Percentiles rank a stretch among this genome's conserved stretches.
Evolutionary conservation across 2,329 filamentous ascomycete species (phyloP).

Genomic region (Gaeumannomyces tritici): DNA sequence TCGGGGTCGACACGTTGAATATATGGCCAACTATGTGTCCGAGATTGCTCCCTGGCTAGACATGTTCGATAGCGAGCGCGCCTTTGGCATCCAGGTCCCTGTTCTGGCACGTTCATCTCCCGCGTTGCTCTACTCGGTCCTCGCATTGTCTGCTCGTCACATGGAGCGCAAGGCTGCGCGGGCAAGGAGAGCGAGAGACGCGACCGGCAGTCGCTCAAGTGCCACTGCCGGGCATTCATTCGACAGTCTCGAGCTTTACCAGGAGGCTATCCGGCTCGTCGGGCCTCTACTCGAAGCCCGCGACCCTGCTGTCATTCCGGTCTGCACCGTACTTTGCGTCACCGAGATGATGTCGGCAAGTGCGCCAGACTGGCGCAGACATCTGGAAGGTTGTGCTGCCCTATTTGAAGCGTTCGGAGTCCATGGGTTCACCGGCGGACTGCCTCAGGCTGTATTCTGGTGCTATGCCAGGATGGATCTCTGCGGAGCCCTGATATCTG

Average conservation of each 20-base stretch:
- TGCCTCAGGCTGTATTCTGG: constrained; percentile 48
- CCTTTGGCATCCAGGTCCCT: constrained; percentile 42
- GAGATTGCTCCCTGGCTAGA: constrained; percentile 8
- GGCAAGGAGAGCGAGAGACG: constrained; percentile 8
- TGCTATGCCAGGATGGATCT: constrained; percentile 50
- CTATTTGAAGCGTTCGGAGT: constrained; percentile 42
- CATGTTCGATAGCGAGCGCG: constrained; percentile 32
- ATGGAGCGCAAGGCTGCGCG: constrained; percentile 37
- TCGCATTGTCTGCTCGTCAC: constrained; percentile 45
- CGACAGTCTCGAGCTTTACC: constrained; percentile 44
- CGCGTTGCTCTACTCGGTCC: constrained; percentile 37
- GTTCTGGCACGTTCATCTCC: constrained; percentile 35
- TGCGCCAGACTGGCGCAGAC: constrained; percentile 40
- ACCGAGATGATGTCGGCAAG: constrained; percentile 33
- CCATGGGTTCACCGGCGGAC: constrained; percentile 41
- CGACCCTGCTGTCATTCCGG: constrained; percentile 22
- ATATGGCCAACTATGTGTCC: constrained; percentile 21
- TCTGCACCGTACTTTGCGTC: constrained; percentile 28
- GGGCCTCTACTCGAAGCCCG: constrained; percentile 22
- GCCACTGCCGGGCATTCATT: constrained; percentile 22
- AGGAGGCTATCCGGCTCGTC: constrained; percentile 38
- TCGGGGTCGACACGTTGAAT: constrained; percentile 23
- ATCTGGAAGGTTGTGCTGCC: constrained; percentile 48
- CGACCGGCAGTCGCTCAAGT: no score
- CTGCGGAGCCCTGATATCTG: constrained; percentile 45